phyloP scores from a whole-genome alignment of 2,329 filamentous ascomycete species.

The Westerdykella sp. region DNA sequence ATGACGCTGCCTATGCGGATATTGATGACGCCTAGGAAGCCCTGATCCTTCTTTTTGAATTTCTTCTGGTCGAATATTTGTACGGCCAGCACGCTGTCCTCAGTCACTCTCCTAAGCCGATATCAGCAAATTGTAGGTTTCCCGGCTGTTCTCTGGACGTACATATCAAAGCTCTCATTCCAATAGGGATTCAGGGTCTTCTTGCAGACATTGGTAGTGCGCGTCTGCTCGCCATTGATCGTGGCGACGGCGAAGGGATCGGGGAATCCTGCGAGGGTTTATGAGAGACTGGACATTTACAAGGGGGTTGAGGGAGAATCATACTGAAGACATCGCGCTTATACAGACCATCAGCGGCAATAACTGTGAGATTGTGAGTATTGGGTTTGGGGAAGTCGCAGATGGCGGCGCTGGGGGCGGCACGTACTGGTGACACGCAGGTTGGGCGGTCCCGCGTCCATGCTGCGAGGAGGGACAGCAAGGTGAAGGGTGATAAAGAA shows the following conservation, averaged over 20 bases:
- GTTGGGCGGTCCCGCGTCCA: constrained; percentile 61
- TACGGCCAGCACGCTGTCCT: constrained; percentile 93
- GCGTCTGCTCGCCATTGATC: constrained; percentile 94
- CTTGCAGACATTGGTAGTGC: constrained; percentile 96
- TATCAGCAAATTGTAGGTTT: constrained; percentile 12
- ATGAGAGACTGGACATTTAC: constrained; percentile 24
- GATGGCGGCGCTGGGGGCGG: constrained; percentile 4
- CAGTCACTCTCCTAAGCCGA: constrained; percentile 67
- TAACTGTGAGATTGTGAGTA: constrained; percentile 55
- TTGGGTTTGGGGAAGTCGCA: constrained; percentile 18
- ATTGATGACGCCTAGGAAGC: constrained; percentile 96
- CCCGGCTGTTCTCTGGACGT: constrained; percentile 34
- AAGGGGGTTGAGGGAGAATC: constrained; percentile 36
- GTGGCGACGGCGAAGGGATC: constrained; percentile 98
- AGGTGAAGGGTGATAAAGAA: constrained; percentile 1
- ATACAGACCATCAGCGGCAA: constrained; percentile 96
- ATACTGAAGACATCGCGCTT: constrained; percentile 98
- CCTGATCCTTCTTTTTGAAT: constrained; percentile 99
- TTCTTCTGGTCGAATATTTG: constrained; percentile 99
- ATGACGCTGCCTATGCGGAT: constrained; percentile 92
- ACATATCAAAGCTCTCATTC: constrained; percentile 99
- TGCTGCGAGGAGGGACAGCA: constrained; percentile 20
- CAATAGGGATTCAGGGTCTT: constrained; percentile 98
- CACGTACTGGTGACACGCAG: constrained; percentile 83
- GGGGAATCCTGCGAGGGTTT: constrained; percentile 66